These are phyloP conservation scores for Nicotiana rustica DNA, from an alignment of 305 asterid species.

Conservation along the genomic window DNA sequence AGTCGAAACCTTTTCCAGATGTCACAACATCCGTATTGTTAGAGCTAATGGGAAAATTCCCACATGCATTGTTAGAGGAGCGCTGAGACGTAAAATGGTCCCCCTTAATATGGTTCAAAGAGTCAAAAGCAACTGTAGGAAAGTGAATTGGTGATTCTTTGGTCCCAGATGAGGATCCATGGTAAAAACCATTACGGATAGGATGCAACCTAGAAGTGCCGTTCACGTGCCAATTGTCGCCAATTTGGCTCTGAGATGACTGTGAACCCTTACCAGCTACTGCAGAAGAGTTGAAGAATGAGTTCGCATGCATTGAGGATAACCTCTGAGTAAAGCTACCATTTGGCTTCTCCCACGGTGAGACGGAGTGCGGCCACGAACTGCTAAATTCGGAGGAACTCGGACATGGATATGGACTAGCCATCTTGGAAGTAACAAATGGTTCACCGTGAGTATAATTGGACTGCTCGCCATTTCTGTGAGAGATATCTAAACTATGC, in stretches of 20 bases:
- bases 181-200: conserved; percentile 53
- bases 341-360: conserved; percentile 65
- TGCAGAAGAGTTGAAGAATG: conserved; percentile 55
- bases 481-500: conserved; percentile 50
- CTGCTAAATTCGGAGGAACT: conserved; percentile 54
- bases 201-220: conserved; percentile 49
- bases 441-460: conserved; percentile 53
- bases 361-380: conserved; percentile 61
- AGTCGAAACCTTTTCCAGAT: conserved; percentile 61
- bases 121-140: conserved; percentile 47
- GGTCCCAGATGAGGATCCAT: conserved; percentile 70
- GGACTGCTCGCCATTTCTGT: conserved; percentile 46
- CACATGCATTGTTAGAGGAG: conserved; percentile 46
- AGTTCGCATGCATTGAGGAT: conserved; percentile 47
- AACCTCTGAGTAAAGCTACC: conserved; percentile 62
- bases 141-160: conserved; percentile 51
- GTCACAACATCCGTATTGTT: conserved; percentile 44
- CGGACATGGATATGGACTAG: conserved; percentile 51
- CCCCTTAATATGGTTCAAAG: conserved; percentile 47
- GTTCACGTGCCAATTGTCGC: conserved; percentile 57
- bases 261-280: conserved; percentile 47
- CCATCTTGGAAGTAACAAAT: conserved; percentile 51
- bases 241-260: conserved; percentile 49
- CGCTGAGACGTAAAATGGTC: conserved; percentile 46
- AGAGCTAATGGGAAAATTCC: conserved; percentile 44